phyloP scores from a whole-genome alignment of 2,329 filamentous ascomycete genomes.

The Diplocarpon rosae region DNA sequence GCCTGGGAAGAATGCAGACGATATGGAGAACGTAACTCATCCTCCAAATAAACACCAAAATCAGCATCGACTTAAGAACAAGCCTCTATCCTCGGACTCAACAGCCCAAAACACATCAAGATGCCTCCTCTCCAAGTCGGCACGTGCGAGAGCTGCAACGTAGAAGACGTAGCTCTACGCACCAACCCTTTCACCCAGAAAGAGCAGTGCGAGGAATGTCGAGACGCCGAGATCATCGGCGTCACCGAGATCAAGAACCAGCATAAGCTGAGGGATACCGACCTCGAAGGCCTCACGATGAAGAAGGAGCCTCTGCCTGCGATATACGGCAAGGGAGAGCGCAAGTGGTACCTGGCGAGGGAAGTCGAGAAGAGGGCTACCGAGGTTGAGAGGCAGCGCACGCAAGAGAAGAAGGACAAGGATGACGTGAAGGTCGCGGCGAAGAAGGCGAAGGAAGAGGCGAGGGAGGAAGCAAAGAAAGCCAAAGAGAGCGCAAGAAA shows the following conservation, averaged over 20 bases:
- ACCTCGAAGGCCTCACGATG: constrained; percentile 4
- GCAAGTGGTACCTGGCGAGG: constrained; percentile 7
- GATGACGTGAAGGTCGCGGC: background rate
- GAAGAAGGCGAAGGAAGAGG: background rate
- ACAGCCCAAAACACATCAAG: background rate
- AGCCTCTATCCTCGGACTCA: background rate
- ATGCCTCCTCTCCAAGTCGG: constrained; percentile 4
- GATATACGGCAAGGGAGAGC: constrained; percentile 6
- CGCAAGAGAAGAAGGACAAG: constrained; percentile 4
- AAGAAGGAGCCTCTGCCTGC: constrained; percentile 5
- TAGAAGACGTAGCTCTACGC: constrained; percentile 5
- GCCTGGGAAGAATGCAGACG: no score
- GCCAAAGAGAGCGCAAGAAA: background rate
- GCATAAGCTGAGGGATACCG: constrained; percentile 9
- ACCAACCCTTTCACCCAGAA: constrained; percentile 8
- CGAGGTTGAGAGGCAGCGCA: constrained; percentile 1
- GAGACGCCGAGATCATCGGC: constrained; percentile 5
- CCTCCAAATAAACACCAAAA: no score
- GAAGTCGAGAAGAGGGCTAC: constrained; percentile 5
- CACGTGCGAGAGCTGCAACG: constrained; percentile 7
- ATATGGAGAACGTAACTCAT: no score
- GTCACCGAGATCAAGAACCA: constrained; percentile 1
- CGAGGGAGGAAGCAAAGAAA: constrained; percentile 4
- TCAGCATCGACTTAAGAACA: no score
- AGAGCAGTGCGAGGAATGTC: constrained; percentile 9